A percentile compares a stretch with the other conserved stretches of the same genome.
These are phyloP conservation scores for Hortaea werneckii DNA, from an alignment of 2,329 filamentous ascomycete species.

Conservation along the genomic window DNA sequence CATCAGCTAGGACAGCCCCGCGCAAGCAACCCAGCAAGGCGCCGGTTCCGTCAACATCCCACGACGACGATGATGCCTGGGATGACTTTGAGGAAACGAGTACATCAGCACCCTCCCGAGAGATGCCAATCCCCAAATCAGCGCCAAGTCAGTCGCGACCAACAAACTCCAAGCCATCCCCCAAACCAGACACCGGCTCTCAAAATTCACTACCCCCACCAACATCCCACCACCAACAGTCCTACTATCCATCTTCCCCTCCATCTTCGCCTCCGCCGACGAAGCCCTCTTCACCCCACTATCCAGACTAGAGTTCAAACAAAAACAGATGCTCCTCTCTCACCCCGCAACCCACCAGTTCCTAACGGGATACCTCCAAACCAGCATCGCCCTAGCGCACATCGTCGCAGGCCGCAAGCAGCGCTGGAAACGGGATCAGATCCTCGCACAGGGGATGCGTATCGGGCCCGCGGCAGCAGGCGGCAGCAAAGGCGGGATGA, in stretches of 20 bases:
- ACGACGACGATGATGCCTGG: slow-evolving; percentile 29
- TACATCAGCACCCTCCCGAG: background rate
- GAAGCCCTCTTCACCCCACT: slow-evolving; percentile 56
- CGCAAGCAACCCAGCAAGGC: background rate
- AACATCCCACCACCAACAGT: slow-evolving; percentile 85
- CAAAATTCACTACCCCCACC: slow-evolving; percentile 50
- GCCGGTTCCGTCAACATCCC: background rate
- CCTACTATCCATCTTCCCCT: slow-evolving; percentile 65
- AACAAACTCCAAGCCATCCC: background rate
- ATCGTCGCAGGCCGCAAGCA: slow-evolving; percentile 75
- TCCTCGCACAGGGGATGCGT: slow-evolving; percentile 77
- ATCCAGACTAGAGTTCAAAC: slow-evolving; percentile 34
- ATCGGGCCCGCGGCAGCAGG: slow-evolving; percentile 66
- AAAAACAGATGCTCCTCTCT: slow-evolving; percentile 52
- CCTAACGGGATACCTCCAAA: slow-evolving; percentile 51
- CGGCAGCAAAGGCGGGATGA: slow-evolving; percentile 72
- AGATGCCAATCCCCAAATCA: background rate
- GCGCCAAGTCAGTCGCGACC: background rate
- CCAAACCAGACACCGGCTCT: background rate
- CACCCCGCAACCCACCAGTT: slow-evolving; percentile 54
- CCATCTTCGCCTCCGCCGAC: slow-evolving; percentile 57
- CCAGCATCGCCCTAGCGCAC: slow-evolving; percentile 61
- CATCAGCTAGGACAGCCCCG: background rate
- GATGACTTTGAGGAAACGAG: slow-evolving; percentile 32
- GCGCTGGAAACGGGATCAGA: slow-evolving; percentile 83